phyloP scores from a whole-genome alignment of 176 grass and related monocot genomes.

The Eleusine coracana region DNA sequence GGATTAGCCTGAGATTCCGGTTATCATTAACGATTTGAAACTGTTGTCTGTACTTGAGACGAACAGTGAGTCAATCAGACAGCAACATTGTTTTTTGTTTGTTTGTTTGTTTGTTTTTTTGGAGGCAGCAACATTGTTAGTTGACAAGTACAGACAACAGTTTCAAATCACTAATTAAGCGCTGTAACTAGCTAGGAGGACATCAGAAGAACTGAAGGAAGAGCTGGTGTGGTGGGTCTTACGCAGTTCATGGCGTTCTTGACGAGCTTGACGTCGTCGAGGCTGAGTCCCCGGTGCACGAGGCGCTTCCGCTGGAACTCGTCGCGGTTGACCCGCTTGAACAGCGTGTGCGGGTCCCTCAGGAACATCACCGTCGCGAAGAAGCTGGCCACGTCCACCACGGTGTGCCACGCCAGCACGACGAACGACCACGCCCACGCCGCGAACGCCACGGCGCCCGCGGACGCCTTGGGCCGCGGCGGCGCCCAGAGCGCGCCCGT shows the following conservation, averaged over 20 bases:
- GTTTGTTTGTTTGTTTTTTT: too few relatives aligned
- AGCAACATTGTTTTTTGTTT: neutral
- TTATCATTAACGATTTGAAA: neutral
- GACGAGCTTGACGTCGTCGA: conserved; percentile 76
- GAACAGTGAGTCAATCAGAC: neutral
- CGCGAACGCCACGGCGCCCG: conserved; percentile 31
- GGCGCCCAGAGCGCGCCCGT: conserved; percentile 49
- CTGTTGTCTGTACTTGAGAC: neutral
- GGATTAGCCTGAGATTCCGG: neutral
- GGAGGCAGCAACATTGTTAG: too few relatives aligned
- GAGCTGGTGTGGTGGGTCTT: conserved; percentile 20
- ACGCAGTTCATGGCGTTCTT: conserved; percentile 79
- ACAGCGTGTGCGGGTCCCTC: conserved; percentile 65
- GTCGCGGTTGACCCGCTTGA: conserved; percentile 54
- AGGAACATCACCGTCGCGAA: conserved; percentile 53
- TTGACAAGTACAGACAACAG: too few relatives aligned
- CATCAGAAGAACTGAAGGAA: neutral
- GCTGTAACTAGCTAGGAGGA: too few relatives aligned
- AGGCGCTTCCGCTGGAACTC: conserved; percentile 54
- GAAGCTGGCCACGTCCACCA: conserved; percentile 56
- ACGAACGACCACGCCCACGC: conserved; percentile 46
- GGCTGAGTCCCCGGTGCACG: conserved; percentile 65
- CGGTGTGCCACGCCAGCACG: conserved; percentile 72
- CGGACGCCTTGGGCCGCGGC: conserved; percentile 31
- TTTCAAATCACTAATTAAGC: too few relatives aligned